Evolutionary conservation across 768 basidiomycete species (phyloP), one percentile per base, ranked within the genome.

Genomic region (Mrakia gelida): DNA sequence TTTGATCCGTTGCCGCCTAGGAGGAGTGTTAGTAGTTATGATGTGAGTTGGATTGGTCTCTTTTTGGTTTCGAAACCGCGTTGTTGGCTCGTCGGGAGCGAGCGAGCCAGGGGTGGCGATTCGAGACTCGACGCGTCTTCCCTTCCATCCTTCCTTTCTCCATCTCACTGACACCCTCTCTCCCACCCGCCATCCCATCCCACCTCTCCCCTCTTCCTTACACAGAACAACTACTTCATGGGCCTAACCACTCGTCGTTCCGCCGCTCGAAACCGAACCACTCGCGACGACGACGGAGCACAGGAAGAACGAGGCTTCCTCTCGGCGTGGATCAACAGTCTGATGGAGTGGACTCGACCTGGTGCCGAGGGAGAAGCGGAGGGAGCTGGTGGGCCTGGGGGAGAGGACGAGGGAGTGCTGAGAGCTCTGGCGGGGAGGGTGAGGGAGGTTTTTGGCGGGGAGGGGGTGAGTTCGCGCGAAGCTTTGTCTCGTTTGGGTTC

Each of bases 1-100:
- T 97, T 91, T 81, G 96, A 98, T 82, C 95, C 95, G 0, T 86
- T 96, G 3, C 94, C 95, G 0, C 95, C 95, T 0, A 87, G 88
- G 0, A 84, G 88, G 3, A 81, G 82, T 26, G 81, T 89, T 2
- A 91, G 87, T 49, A 82, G 81, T 59, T 97, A 97, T 84, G 87
- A 94, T 79, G 85, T 77, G 28, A 67, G 65, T 61, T n/a, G n/a
- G n/a, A n/a, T n/a, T n/a, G n/a, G n/a, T 74, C 41, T 59, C 38
- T 34, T 32, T 10, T 32, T 54, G 59, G 54, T 49, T 54, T 68
- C 62, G 30, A 6, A 10, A 45, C 2, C 5, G 11, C 11, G 45
- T 45, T 38, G 38, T 38, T 38, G 38, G 38, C 3, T 38, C 38
- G 38, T 8, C 8, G 4, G 38, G 38, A 3, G 28, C 34, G 65